A percentile compares a stretch with the other conserved stretches of the same genome.
phyloP scores from a whole-genome alignment of 768 basidiomycete species.

The Gloeopeniophorella convolvens region DNA sequence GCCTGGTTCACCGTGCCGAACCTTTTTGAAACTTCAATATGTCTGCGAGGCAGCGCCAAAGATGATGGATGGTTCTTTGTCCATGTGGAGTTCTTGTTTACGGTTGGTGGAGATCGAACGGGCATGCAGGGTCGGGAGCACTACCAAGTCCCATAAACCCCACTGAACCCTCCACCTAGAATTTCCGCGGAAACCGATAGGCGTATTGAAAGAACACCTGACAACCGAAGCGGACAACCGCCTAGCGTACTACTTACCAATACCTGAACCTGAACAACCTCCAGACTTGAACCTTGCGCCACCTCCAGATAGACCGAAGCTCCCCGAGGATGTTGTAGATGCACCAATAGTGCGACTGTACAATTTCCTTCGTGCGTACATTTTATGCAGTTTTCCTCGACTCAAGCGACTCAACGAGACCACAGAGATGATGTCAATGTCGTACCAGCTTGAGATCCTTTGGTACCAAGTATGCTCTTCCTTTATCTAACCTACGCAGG shows the following conservation, averaged over 20 bases:
- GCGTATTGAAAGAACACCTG: conserved; percentile 58
- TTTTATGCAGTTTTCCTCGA: background rate
- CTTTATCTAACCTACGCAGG: background rate
- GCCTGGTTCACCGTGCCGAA: conserved; percentile 68
- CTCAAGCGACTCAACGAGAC: conserved; percentile 9
- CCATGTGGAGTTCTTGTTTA: conserved; percentile 66
- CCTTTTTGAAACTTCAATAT: conserved; percentile 69
- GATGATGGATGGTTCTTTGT: conserved; percentile 86
- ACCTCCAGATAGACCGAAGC: conserved; percentile 31
- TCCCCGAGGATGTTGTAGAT: conserved; percentile 62
- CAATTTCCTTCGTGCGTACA: conserved; percentile 78
- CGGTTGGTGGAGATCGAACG: conserved; percentile 65
- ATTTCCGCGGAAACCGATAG: conserved; percentile 64
- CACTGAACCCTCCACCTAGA: conserved; percentile 36
- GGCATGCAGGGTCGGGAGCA: conserved; percentile 54
- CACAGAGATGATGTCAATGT: conserved; percentile 83
- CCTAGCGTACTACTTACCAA: conserved; percentile 54
- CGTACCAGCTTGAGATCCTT: conserved; percentile 88
- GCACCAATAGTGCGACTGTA: conserved; percentile 79
- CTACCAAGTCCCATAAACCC: background rate
- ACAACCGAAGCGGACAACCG: conserved; percentile 67
- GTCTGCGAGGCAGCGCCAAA: conserved; percentile 60
- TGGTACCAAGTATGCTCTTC: conserved; percentile 55
- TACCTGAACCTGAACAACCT: conserved; percentile 25
- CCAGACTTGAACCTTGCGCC: conserved; percentile 38